A percentile compares a stretch with the other conserved stretches of the same genome.
Conservation (phyloP, 208 protist species). For the Leishmania arabica region DNA sequence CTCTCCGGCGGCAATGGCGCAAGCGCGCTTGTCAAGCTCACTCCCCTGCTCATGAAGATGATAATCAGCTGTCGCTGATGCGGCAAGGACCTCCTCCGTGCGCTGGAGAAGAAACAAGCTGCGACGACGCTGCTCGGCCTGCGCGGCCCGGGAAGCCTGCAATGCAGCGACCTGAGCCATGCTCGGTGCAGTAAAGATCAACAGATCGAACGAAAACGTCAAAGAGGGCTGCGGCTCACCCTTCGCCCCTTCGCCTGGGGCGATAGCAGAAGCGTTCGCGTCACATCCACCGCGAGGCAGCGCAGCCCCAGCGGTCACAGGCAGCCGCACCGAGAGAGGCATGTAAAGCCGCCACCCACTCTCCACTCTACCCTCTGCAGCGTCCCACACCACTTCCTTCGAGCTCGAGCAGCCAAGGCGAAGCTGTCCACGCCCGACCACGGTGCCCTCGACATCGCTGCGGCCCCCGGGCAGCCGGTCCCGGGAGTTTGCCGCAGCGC, state of each 20-base stretch:
- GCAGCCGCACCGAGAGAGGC: slow-evolving; percentile 13
- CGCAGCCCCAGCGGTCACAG: slow-evolving; percentile 5
- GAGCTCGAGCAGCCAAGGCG: neutral
- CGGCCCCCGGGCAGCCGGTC: neutral
- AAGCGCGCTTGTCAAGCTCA: neutral
- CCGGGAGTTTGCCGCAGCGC: neutral
- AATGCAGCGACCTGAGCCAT: slow-evolving; percentile 22
- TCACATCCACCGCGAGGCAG: neutral
- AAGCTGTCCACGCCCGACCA: slow-evolving; percentile 10
- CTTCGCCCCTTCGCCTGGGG: neutral
- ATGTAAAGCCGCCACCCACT: slow-evolving; percentile 22
- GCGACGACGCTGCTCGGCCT: slow-evolving; percentile 7
- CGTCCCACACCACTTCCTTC: slow-evolving; percentile 14
- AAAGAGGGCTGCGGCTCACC: neutral
- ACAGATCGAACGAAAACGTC: slow-evolving; percentile 7
- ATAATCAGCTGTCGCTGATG: neutral
- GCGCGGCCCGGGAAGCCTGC: slow-evolving; percentile 1
- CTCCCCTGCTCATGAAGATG: neutral
- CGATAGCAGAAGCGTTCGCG: neutral
- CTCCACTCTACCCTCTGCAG: slow-evolving; percentile 12
- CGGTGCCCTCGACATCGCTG: neutral
- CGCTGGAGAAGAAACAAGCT: slow-evolving; percentile 7
- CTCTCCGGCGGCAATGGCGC: neutral
- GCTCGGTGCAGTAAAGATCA: slow-evolving; percentile 24
- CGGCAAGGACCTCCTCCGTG: slow-evolving; percentile 9